A percentile compares a stretch with the other conserved stretches of the same genome.
phyloP scores from a whole-genome alignment of 306 rosid genomes.

The barrel medic (Medicago truncatula) region DNA sequence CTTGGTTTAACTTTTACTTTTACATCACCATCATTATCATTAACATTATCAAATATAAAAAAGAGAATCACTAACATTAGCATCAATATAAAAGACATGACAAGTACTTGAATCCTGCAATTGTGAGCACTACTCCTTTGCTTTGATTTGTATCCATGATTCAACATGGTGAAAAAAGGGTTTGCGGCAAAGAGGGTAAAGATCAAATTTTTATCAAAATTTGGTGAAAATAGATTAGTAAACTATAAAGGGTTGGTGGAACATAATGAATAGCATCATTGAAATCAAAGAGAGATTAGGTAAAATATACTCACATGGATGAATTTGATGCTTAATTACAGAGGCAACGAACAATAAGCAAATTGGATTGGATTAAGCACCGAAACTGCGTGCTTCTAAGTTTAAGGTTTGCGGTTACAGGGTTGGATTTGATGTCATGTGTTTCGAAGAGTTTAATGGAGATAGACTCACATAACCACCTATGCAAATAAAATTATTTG shows the following conservation, averaged over 20 bases:
- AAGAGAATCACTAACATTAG: slow-evolving; percentile 49
- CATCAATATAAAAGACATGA: slow-evolving; percentile 48
- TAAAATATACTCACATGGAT: slow-evolving; percentile 27
- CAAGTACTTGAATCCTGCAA: slow-evolving; percentile 42
- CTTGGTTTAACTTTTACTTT: slow-evolving; percentile 15
- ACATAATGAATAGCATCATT: slow-evolving; percentile 14
- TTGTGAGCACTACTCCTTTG: slow-evolving; percentile 51
- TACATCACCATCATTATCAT: slow-evolving; percentile 35
- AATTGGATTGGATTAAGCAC: neutral
- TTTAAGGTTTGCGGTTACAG: too few relatives aligned
- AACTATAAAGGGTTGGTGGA: slow-evolving; percentile 24
- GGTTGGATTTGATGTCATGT: too few relatives aligned
- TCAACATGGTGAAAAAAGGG: slow-evolving; percentile 64
- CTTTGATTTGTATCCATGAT: slow-evolving; percentile 63
- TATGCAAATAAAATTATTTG: too few relatives aligned
- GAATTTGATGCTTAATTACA: neutral
- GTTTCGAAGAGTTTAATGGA: too few relatives aligned
- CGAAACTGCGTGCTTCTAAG: neutral
- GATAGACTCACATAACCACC: too few relatives aligned
- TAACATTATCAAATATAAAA: slow-evolving; percentile 38
- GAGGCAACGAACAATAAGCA: neutral
- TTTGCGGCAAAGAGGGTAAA: neutral
- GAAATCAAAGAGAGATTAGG: slow-evolving; percentile 25
- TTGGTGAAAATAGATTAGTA: neutral
- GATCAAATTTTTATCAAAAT: slow-evolving; percentile 30